These are phyloP conservation scores for Aspergillus incahuasiensis DNA, from an alignment of 495 filamentous ascomycete genomes.

Conservation along the genomic window DNA sequence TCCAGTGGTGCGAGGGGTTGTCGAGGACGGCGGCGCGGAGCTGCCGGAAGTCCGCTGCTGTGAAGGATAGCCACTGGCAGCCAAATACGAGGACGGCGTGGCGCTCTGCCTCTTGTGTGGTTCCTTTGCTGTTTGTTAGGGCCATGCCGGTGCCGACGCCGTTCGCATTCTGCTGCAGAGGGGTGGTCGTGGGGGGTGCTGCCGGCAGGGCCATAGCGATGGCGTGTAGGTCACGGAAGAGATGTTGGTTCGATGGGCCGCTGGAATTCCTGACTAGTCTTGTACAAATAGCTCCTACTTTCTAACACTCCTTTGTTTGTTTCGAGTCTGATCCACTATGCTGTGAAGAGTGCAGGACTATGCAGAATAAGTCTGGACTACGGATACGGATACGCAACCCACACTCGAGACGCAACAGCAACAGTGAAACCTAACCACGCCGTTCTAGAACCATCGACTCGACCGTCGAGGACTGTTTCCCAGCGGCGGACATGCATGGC, in stretches of 20 bases:
- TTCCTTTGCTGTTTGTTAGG: not conserved
- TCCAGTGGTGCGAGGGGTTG: constrained; percentile 25
- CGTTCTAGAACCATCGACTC: not conserved
- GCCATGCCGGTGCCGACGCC: not conserved
- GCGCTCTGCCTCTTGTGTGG: not conserved
- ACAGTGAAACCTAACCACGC: not conserved
- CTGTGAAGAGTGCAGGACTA: too few species aligned
- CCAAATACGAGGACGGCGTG: constrained; percentile 26
- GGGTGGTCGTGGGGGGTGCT: not conserved
- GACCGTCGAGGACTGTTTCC: not conserved
- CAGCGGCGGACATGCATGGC: not conserved
- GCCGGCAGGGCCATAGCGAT: too few species aligned
- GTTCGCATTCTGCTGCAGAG: not conserved
- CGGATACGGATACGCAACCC: too few species aligned
- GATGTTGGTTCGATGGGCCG: too few species aligned
- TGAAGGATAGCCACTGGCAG: constrained; percentile 32
- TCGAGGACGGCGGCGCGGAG: constrained; percentile 27
- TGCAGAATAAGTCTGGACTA: too few species aligned
- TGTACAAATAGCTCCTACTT: too few species aligned
- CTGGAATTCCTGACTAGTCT: too few species aligned
- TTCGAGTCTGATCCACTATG: too few species aligned
- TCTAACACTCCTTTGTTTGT: too few species aligned
- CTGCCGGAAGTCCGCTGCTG: constrained; percentile 20
- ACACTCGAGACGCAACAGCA: too few species aligned
- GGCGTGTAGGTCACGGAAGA: too few species aligned